phyloP scores from a whole-genome alignment of 2,329 filamentous ascomycete genomes.

The Lachnellula occidentalis region DNA sequence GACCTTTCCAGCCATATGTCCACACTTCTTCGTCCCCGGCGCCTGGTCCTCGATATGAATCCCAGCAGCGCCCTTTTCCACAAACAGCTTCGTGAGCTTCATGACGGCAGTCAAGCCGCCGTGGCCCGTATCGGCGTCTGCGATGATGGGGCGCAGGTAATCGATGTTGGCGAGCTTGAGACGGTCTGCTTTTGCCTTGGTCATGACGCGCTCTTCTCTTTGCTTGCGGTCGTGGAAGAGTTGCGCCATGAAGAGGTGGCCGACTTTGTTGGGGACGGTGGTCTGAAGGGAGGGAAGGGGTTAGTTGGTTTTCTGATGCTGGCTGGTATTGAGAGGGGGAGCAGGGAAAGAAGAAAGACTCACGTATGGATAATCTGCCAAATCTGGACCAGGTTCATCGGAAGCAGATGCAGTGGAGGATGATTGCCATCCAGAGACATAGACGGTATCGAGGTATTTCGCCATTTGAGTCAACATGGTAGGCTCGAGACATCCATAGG shows the following conservation, averaged over 20 bases:
- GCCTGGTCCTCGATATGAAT: conserved; percentile 99
- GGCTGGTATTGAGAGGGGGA: neutral
- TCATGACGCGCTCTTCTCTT: conserved; percentile 83
- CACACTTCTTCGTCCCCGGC: conserved; percentile 98
- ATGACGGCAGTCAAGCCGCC: conserved; percentile 97
- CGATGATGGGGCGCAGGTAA: conserved; percentile 92
- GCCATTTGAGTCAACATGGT: conserved; percentile 99
- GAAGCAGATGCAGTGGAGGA: conserved; percentile 93
- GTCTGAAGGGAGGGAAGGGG: conserved; percentile 49
- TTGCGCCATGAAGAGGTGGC: conserved; percentile 96
- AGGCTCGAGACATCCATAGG: conserved; percentile 94
- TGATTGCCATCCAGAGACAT: conserved; percentile 98
- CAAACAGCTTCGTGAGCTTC: conserved; percentile 97
- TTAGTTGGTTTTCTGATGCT: neutral
- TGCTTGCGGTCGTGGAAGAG: conserved; percentile 99
- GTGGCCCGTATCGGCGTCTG: conserved; percentile 95
- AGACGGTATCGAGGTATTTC: conserved; percentile 96
- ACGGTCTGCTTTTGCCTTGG: conserved; percentile 63
- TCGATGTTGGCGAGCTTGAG: conserved; percentile 73
- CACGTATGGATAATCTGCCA: conserved; percentile 94
- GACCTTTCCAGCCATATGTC: conserved; percentile 98
- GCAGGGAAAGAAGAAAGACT: conserved; percentile 33
- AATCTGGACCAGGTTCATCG: conserved; percentile 93
- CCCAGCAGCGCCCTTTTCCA: conserved; percentile 93
- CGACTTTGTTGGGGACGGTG: conserved; percentile 96